Percentiles rank a stretch among this genome's conserved stretches.
Conservation (phyloP, 331 rosid genomes). For the Prunus yedoensis region DNA sequence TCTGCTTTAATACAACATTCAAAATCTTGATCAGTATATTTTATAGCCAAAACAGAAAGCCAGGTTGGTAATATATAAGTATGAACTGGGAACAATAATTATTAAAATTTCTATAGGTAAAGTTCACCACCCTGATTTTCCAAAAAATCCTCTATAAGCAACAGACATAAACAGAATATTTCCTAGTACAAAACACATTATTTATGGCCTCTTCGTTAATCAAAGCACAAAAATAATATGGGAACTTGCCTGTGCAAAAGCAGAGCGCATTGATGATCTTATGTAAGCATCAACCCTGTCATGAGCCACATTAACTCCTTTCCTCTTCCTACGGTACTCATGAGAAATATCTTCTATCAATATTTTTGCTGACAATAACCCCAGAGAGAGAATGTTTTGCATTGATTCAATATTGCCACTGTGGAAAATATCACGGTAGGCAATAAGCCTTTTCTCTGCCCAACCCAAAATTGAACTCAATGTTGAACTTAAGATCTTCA, state of each 20-base stretch:
- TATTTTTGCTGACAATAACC: constrained; percentile 76
- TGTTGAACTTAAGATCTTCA: constrained; percentile 66
- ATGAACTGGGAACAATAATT: not conserved
- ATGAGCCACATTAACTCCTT: constrained; percentile 64
- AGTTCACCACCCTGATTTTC: not conserved
- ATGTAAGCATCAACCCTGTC: constrained; percentile 76
- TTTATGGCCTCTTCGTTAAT: not conserved
- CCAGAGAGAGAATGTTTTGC: constrained; percentile 76
- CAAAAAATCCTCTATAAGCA: not conserved
- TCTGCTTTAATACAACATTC: constrained; percentile 46
- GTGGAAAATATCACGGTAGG: constrained; percentile 78
- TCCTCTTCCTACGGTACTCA: constrained; percentile 61
- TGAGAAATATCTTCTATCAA: constrained; percentile 67
- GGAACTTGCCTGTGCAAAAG: constrained; percentile 87
- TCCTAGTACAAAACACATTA: not conserved
- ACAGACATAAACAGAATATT: not conserved
- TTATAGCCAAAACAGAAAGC: not conserved
- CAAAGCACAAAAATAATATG: not conserved
- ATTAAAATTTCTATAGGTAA: not conserved
- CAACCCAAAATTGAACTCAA: constrained; percentile 73
- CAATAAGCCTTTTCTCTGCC: constrained; percentile 89
- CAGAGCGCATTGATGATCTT: constrained; percentile 76
- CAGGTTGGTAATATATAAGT: not conserved
- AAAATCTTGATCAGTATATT: constrained; percentile 20
- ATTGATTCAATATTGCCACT: constrained; percentile 66